Base-by-base conservation (phyloP, 2,329 filamentous ascomycete genomes). In the Diplodia seriata region DNA sequence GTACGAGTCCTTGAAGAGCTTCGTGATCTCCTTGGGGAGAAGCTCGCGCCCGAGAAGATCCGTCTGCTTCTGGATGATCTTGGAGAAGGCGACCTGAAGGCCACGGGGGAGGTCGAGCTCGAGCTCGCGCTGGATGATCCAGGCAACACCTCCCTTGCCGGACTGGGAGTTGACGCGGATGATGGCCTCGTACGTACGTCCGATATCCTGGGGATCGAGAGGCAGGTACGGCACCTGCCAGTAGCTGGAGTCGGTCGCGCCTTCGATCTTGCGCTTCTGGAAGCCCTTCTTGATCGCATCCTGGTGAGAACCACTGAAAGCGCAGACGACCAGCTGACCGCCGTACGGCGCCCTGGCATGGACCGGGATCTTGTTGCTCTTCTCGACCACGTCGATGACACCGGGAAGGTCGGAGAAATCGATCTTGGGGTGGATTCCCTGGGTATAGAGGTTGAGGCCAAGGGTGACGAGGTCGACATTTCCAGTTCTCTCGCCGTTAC, bases 141-240 rank as follows among this genome's bases (percentile, higher is more conserved):
- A 98, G 62, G 94, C 94, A 69, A 92, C 90, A 73, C 95, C 95
- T 70, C 94, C 94, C 83, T 99, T 98, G 72, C 94, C 94, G 74
- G 89, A 92, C 79, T 98, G 94, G 20, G 92, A 97, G 84, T 98
- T 99, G 86, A 98, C 94, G 69, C 94, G 91, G 77, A 98, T 98
- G 76, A 98, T 91, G 69, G 94, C 94, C 81, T 98, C 94, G 86
- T 98, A 98, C n/a, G 90, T 97, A 68, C 94, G 89, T 62, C 94
- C 94, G 71, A 98, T 97, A 76, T 98, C 94, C 75, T 91, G 86
- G 5, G 94, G 94, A 76, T 98, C 94, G 74, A 98, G 86, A 14
- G 94, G 94, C 59, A 98, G 89, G 77, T 98, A 98, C 0, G 94
- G 94, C 49, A 97, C 86, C 73, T 91, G 83, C 94, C 94, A 98